Conservation (phyloP, 257 asterid genomes). For the Ligustrum vulgare region DNA sequence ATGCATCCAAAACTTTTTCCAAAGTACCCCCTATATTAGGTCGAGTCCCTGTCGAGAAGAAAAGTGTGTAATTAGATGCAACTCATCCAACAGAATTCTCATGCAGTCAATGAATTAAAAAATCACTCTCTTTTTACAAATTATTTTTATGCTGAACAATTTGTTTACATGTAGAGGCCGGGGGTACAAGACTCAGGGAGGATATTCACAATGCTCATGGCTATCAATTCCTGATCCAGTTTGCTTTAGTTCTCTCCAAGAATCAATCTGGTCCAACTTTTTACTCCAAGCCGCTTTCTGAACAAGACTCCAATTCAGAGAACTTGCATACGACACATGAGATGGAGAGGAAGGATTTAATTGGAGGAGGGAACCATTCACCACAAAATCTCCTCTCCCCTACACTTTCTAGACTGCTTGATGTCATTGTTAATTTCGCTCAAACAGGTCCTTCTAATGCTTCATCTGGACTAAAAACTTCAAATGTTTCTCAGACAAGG, state of each 20-base stretch:
- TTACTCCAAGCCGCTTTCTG: slow-evolving; percentile 39
- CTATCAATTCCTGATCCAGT: slow-evolving; percentile 92
- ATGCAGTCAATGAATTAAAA: neutral
- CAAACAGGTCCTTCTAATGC: slow-evolving; percentile 71
- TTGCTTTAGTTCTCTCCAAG: slow-evolving; percentile 82
- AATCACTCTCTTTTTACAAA: neutral
- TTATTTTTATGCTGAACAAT: slow-evolving; percentile 24
- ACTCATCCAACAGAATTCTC: slow-evolving; percentile 10
- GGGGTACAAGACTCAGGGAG: slow-evolving; percentile 87
- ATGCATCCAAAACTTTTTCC: neutral
- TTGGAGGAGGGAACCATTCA: slow-evolving; percentile 38
- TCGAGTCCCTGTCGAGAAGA: neutral
- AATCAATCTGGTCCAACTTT: slow-evolving; percentile 49
- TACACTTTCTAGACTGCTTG: slow-evolving; percentile 84
- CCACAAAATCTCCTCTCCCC: slow-evolving; percentile 75
- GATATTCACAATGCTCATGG: slow-evolving; percentile 99
- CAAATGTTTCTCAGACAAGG: slow-evolving; percentile 61
- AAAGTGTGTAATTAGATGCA: slow-evolving; percentile 12
- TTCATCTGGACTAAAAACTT: slow-evolving; percentile 44
- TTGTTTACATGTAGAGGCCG: slow-evolving; percentile 75
- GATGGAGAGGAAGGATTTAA: slow-evolving; percentile 34
- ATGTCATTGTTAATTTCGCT: slow-evolving; percentile 78
- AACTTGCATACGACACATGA: slow-evolving; percentile 38
- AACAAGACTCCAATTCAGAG: slow-evolving; percentile 45
- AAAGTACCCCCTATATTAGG: neutral